phyloP scores from a whole-genome alignment of 305 asterid genomes.

The Fraxinus velutina region DNA sequence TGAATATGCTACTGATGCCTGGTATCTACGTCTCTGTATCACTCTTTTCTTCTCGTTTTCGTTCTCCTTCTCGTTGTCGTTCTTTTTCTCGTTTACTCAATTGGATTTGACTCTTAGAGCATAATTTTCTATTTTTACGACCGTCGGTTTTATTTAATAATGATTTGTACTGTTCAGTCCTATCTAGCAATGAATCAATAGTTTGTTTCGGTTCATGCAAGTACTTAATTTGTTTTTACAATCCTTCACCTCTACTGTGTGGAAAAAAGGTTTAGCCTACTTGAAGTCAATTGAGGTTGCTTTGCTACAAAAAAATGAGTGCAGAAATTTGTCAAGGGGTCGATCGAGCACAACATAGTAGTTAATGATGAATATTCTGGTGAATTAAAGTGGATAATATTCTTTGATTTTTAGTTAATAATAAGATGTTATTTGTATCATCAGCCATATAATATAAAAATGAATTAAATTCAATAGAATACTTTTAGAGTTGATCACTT shows the following conservation, averaged over 20 bases:
- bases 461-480: not conserved
- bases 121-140: not conserved
- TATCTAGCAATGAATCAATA: not conserved
- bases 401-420: too few species aligned
- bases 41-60: not conserved
- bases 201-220: not conserved
- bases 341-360: not conserved
- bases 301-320: not conserved
- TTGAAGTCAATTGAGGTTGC: not conserved
- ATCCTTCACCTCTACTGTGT: not conserved
- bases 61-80: not conserved
- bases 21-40: not conserved
- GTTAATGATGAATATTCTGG: not conserved
- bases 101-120: not conserved
- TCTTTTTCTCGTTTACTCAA: not conserved
- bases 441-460: not conserved
- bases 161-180: not conserved
- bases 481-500: not conserved
- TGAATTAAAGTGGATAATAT: not conserved
- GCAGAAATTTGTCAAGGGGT: not conserved
- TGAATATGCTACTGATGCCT: not conserved
- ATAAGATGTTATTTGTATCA: too few species aligned
- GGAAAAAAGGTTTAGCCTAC: not conserved
- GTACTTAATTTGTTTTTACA: not conserved
- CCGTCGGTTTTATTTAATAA: not conserved